Base-by-base conservation (phyloP, 2,329 filamentous ascomycete genomes). In the Diplodia scrobiculata region DNA sequence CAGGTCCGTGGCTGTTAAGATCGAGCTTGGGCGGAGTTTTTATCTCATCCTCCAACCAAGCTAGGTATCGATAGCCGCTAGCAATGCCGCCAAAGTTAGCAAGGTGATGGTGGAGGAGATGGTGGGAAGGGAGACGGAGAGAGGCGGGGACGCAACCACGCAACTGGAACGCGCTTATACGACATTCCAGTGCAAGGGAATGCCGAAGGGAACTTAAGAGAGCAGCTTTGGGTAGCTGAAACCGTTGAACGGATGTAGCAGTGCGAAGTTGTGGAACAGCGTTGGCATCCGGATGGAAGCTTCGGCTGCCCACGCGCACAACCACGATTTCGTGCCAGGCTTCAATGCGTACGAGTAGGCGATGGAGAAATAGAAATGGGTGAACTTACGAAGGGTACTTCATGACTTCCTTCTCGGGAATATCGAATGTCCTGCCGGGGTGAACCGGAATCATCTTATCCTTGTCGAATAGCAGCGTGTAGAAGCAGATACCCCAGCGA, bases 401-500 rank as follows among this genome's bases (percentile, higher is more conserved):
- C 38, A 58, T 47, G 32, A 69, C 68, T 54, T 67, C 68, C 38
- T 69, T 66, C 25, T 60, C 60, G 3, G 67, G 65, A 9, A 69
- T 67, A n/a, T 68, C 67, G 36, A 68, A 68, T 2, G 59, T 62
- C 7, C 52, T 38, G 10, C 67, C 63, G 2, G 65, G 67, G 19
- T 68, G 66, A 1, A 68, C 67, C 0, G 67, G 63, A 6, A 63
- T 29, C 45, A 68, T 68, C 63, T 65, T 80, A 68, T 79, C 79
- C 55, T 78, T 78, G 67, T 79, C 73, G 48, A 74, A 73, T n/a
- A 82, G 72, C 47, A 69, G 48, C 25, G 67, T 69, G 36, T 65
- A 69, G 47, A 66, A 63, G 13, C 58, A 65, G 10, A 69, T 63
- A 29, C 67, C 68, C 68, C 68, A 69, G 47, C 48, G 60, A 13